A percentile compares a stretch with the other conserved stretches of the same genome.
Evolutionary conservation across 768 basidiomycete genomes (phyloP).

Genomic region (Tubosaeta sp.): DNA sequence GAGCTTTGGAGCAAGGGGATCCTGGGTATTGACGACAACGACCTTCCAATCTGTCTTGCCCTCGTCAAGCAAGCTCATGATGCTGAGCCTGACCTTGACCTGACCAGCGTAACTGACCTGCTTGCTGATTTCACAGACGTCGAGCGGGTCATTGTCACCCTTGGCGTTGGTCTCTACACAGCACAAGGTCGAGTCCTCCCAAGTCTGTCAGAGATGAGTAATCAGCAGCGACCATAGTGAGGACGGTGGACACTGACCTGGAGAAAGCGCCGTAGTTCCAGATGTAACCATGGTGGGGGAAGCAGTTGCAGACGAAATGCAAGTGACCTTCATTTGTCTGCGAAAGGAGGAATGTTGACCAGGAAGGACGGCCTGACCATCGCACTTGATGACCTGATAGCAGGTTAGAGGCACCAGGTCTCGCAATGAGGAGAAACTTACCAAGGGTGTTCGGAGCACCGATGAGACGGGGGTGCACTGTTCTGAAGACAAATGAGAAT

Average conservation of each 20-base stretch:
- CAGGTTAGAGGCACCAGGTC: constrained; percentile 18
- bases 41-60: constrained; percentile 99
- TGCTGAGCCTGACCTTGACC: constrained; percentile 99
- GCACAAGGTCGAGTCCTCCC: constrained; percentile 86
- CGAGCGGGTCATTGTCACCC: constrained; percentile 99
- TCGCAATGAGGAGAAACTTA: constrained; percentile 34
- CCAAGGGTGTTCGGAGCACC: constrained; percentile 93
- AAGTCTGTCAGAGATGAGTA: constrained; percentile 58
- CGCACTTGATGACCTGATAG: constrained; percentile 84
- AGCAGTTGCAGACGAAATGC: constrained; percentile 98
- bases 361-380: constrained; percentile 75
- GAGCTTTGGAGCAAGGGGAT: constrained; percentile 92
- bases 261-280: constrained; percentile 99
- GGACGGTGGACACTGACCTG: constrained; percentile 52
- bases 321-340: constrained; percentile 95
- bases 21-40: constrained; percentile 93
- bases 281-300: constrained; percentile 99
- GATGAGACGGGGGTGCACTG: constrained; percentile 65
- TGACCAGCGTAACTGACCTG: constrained; percentile 96
- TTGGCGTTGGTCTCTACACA: constrained; percentile 98
- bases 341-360: constrained; percentile 97
- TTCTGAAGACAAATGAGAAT: constrained; percentile 35
- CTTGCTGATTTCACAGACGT: constrained; percentile 99
- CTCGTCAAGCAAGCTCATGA: constrained; percentile 99
- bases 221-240: background rate